Base-by-base conservation (phyloP, 768 basidiomycete species). In the Pulveroboletus sp. region DNA sequence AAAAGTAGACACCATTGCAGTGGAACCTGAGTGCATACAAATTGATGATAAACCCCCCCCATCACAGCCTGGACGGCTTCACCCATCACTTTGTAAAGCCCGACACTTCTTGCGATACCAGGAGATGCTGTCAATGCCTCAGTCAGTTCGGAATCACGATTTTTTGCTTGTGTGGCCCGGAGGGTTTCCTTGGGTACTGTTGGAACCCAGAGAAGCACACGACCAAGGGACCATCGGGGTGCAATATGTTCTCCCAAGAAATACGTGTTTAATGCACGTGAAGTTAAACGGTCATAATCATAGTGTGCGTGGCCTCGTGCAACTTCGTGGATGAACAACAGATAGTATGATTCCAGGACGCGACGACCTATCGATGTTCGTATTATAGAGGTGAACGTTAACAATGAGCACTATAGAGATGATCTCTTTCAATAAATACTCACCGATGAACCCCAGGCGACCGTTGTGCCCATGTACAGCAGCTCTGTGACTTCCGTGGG, bases 1-100 rank as follows among this genome's bases (percentile, higher is more conserved):
- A 5, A 38, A n/a, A 39, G 26, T 17, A 31, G 35, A 33, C 4
- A 9, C 15, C 69, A 17, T 52, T 27, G 27, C 9, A 69, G 54
- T 10, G 72, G 61, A 55, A 57, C 41, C 8, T 33, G 50, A 46
- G 31, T 46, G 74, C 88, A 51, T 60, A 92, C 89, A 65, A 83
- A 88, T 71, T 93, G 87, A 59, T 84, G 81, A 59, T 82, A 89
- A 11, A 90, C 76, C 6, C 82, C 86, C 21, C 89, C 89, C 28
- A 90, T 67, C 14, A 89, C 73, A 3, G 86, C 89, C 57, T 85
- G 81, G 5, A 90, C 86, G 0, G 83, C 76, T 50, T 86, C 82
- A 2, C 89, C 89, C 59, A 84, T 79, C 17, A 90, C 82, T 58
- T 90, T 91, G 58, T 84, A 84, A 47, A 90, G 63, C 2, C 89